Evolutionary conservation across 2,329 filamentous ascomycete genomes (phyloP), one percentile per base, ranked within the genome.

Genomic region (Peltaster fructicola): DNA sequence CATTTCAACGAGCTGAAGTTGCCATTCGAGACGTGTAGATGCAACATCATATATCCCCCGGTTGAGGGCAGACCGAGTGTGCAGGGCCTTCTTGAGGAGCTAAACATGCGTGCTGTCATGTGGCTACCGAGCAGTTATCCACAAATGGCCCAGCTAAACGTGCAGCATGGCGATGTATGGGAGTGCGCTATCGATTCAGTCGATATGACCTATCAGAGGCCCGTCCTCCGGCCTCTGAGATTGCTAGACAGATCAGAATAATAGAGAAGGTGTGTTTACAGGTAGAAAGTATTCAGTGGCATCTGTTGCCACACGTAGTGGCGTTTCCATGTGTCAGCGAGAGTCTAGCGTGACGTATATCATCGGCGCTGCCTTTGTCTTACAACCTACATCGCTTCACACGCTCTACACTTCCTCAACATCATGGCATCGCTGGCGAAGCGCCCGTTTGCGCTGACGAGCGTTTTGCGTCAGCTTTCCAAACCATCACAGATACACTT

Each of bases 361-460:
- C 25, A 17, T 21, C 14, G n/a, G 10, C 8, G 8, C 23, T n/a
- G 6, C 15, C 20, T 10, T 14, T 15, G 14, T 28, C 17, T 23
- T 9, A 11, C 20, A 21, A 24, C 16, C 26, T 10, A 17, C 26
- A 23, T 16, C 21, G 16, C 14, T 22, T 13, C 16, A 17, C 10
- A n/a, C n/a, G n/a, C n/a, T n/a, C n/a, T n/a, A n/a, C 4, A 20
- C 8, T 15, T 18, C 2, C 15, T 10, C 14, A n/a, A 20, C 29
- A 57, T 35, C 36, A 77, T 76, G 72, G 65, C 70, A 30, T 73
- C 71, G 48, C 51, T 71, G 29, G 54, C 74, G 36, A 60, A 67
- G 45, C 65, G 68, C 37, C 70, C 72, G 10, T 72, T 76, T 39
- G 63, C 67, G 45, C 55, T 76, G 35, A 57, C 68, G 21, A 55